Base-by-base conservation (phyloP, 1,284 basidiomycete genomes). In the Takashimella koratensis region DNA sequence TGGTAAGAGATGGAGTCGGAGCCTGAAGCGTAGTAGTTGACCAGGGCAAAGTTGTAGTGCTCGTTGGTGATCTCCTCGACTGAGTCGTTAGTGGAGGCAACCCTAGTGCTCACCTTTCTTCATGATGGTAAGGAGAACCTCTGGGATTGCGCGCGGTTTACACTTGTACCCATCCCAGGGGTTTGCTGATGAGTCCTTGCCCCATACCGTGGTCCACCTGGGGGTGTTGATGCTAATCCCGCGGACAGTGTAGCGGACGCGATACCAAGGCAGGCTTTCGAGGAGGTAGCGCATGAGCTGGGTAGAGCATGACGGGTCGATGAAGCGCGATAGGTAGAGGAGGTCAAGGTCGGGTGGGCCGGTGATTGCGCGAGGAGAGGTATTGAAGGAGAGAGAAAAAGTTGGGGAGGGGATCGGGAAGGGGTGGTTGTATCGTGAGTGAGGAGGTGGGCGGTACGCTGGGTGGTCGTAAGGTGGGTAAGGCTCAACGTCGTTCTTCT, bases 1-100 rank as follows among this genome's bases (percentile, higher is more conserved):
- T 77, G 76, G 51, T 72, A 77, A 3, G 69, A 71, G 45, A 75
- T 76, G 5, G 67, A 70, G 50, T 76, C 75, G 43, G 63, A 62
- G 8, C 76, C 76, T 20, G 68, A 64, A 23, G 73, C 62, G 55
- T 77, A 77, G 54, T 69, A 75, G 52, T 77, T 76, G 52, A 71
- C 65, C 12, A 71, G 58, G 16, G 64, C 57, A 49, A 67, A 71
- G 51, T 71, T 76, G 67, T 66, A 76, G 3, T 63, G 62, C 23
- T 65, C 62, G 4, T 60, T 60, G 0, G 73, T 73, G 22, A 66
- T 62, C 48, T 63, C 45, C 52, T 75, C 67, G 40, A 74, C 68
- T 68, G 51, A 21, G n/a, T n/a, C n/a, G n/a, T n/a, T n/a, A n/a
- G n/a, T n/a, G n/a, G n/a, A n/a, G n/a, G n/a, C n/a, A n/a, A n/a